A percentile compares a stretch with the other conserved stretches of the same genome.
Conservation (phyloP, 257 asterid species). For the Haberlea rhodopensis region DNA sequence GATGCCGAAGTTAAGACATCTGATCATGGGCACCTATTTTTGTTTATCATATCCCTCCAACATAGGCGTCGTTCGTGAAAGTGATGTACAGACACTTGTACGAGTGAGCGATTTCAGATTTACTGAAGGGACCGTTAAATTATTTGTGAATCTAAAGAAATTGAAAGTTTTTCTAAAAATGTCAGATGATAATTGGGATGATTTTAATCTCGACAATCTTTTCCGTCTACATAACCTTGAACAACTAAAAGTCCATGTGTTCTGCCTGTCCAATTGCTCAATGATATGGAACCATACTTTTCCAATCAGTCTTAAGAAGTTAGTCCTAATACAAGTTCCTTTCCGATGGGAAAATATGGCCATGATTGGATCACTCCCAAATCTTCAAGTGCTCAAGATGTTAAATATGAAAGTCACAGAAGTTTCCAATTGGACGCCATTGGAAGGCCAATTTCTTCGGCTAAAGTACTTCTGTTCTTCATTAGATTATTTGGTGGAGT, state of each 20-base stretch:
- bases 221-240: conserved; percentile 6
- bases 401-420: not conserved
- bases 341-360: not conserved
- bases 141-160: not conserved
- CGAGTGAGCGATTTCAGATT: no score
- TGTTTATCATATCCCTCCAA: no score
- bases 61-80: no score
- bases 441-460: conserved; percentile 10
- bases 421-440: conserved; percentile 1
- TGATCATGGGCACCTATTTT: no score
- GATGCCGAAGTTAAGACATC: not conserved
- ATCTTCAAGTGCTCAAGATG: conserved; percentile 15
- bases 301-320: conserved; percentile 3
- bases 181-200: not conserved
- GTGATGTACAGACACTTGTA: no score
- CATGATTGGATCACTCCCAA: not conserved
- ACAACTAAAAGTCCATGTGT: not conserved
- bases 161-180: not conserved
- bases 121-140: not conserved
- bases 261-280: no score
- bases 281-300: not conserved
- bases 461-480: conserved; percentile 5
- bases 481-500: conserved; percentile 1
- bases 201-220: not conserved
- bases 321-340: not conserved